A percentile compares a stretch with the other conserved stretches of the same genome.
Conservation (phyloP, 176 grass and related monocot species). For the Dendrocalamus sinicus region DNA sequence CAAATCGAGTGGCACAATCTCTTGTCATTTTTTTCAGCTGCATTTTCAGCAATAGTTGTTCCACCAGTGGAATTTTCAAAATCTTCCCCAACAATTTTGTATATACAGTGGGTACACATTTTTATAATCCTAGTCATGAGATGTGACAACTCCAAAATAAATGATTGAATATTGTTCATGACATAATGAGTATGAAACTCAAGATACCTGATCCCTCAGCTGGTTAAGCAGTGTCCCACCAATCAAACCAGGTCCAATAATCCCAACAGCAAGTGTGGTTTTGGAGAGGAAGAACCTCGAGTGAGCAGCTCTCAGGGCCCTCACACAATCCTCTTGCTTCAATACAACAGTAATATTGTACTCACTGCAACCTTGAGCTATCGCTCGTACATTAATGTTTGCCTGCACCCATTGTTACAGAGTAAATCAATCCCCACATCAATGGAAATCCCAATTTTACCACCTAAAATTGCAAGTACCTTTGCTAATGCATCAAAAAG, state of each 20-base stretch:
- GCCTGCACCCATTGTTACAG: conserved; percentile 59
- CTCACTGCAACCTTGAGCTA: conserved; percentile 98
- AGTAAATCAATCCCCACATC: conserved; percentile 18
- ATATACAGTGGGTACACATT: not conserved
- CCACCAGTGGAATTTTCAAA: not conserved
- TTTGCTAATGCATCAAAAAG: conserved; percentile 99
- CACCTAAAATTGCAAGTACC: conserved; percentile 49
- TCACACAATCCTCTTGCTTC: conserved; percentile 96
- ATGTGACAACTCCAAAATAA: conserved; percentile 35
- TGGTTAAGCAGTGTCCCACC: conserved; percentile 89
- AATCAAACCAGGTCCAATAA: conserved; percentile 95
- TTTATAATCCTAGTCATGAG: not conserved
- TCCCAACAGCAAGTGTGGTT: conserved; percentile 85
- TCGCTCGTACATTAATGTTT: conserved; percentile 96
- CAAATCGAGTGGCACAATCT: not conserved
- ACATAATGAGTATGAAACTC: not conserved
- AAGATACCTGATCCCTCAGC: conserved; percentile 89
- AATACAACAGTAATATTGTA: conserved; percentile 98
- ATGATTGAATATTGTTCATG: not conserved
- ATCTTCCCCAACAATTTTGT: not conserved
- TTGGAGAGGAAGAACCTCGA: conserved; percentile 95
- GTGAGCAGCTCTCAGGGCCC: conserved; percentile 84
- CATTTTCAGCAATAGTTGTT: conserved; percentile 7
- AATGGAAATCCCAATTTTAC: conserved; percentile 35
- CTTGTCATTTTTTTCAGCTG: not conserved